Evolutionary conservation across 176 grass and related monocot species (phyloP), one percentile per base, ranked within the genome.

Genomic region (Oryza coarctata): DNA sequence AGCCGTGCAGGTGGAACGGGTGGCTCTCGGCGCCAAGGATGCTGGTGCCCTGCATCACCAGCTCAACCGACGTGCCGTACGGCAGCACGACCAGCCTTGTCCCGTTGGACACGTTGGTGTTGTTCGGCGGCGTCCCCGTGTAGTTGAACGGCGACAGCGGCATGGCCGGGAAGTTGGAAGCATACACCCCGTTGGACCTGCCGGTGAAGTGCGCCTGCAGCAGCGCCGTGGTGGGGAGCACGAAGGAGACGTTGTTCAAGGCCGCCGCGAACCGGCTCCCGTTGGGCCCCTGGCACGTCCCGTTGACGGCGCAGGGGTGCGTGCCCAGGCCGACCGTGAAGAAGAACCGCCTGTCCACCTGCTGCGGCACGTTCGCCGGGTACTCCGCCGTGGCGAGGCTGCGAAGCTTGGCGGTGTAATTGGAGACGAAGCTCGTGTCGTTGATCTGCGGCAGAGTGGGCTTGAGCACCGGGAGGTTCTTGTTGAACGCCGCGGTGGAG

Each of bases 1-100:
- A 93, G 29, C 93, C 93, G 63, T 92, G 90, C 4, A 92, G 84
- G 62, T 95, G 93, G 38, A 92, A 36, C 31, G 94, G 94, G 83
- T 97, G 91, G 88, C 87, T 97, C 86, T 93, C 88, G 57, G 73
- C 78, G 3, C 63, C 71, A 5, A 93, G 55, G 63, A 93, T 85
- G 58, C 80, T 86, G 5, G 89, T 94, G 15, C 86, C 92, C 86
- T 91, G 89, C 71, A 91, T 74, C 80, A 94, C 94, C 41, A 97
- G 75, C 91, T 93, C 86, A 73, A 91, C 88, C 55, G 1, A 34
- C 62, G 85, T 0, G 79, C 81, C 88, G 61, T 83, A 94, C 2
- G 87, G 64, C 52, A 94, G 81, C 80, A 89, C 87, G 15, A 89
- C 79, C 34, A 94, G 67, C 87, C 75, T 64, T 9, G 89, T 94